Percentiles rank a stretch among this genome's conserved stretches.
These are phyloP conservation scores for Collybiopsis confluens DNA, from an alignment of 768 basidiomycete genomes.

Conservation along the genomic window DNA sequence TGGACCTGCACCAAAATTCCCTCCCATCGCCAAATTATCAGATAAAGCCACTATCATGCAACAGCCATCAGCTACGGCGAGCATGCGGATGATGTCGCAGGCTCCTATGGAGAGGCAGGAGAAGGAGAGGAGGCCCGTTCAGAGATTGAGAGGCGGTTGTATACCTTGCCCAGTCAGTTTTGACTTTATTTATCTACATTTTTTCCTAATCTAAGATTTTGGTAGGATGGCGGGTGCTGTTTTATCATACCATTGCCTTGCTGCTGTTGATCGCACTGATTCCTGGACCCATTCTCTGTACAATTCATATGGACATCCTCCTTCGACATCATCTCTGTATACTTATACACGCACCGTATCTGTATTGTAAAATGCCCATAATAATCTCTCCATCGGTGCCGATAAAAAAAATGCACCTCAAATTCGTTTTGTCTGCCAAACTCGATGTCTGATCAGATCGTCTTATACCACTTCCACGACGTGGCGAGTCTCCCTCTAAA, in stretches of 20 bases:
- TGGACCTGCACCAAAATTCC: neutral
- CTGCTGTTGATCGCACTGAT: neutral
- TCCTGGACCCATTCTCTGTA: too few species aligned
- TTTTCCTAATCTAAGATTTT: neutral
- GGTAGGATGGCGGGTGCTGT: neutral
- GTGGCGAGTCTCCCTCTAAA: neutral
- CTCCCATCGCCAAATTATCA: neutral
- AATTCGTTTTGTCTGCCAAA: neutral
- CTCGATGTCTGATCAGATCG: neutral
- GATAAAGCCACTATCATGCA: neutral
- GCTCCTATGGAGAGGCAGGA: too few species aligned
- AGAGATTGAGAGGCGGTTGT: constrained; percentile 6
- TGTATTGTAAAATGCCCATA: too few species aligned
- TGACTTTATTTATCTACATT: neutral
- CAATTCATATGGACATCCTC: too few species aligned
- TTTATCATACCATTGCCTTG: neutral
- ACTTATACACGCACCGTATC: too few species aligned
- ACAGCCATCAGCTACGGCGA: neutral
- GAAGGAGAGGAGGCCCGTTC: neutral
- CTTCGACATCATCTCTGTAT: too few species aligned
- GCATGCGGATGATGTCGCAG: neutral
- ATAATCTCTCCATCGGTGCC: too few species aligned
- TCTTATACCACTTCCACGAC: neutral
- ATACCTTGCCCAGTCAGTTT: constrained; percentile 1
- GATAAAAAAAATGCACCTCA: too few species aligned